Evolutionary conservation across 306 rosid genomes (phyloP).

Genomic region (Phaseolus lunatus): DNA sequence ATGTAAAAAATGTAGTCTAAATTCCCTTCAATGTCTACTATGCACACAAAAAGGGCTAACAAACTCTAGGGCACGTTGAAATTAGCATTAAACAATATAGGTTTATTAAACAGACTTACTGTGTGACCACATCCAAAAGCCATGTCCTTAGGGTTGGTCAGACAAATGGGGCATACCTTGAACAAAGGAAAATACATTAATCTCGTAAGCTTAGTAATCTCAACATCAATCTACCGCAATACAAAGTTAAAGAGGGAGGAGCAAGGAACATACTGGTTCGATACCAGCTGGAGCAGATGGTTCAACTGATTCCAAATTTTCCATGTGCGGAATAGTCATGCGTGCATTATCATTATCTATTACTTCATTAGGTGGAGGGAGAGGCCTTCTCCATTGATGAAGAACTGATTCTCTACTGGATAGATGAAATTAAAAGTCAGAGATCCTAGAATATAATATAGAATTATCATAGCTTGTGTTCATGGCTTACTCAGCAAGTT

Average conservation of each 20-base stretch:
- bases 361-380: conserved; percentile 84
- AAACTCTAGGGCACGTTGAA: conserved; percentile 9
- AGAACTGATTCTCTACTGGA: conserved; percentile 58
- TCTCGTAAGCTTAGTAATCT: conserved; percentile 36
- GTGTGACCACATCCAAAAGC: conserved; percentile 98
- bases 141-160: conserved; percentile 91
- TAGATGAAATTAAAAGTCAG: conserved; percentile 32
- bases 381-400: conserved; percentile 60
- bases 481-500: conserved; percentile 56
- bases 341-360: conserved; percentile 69
- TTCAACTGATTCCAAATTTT: conserved; percentile 49
- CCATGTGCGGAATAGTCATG: conserved; percentile 44
- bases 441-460: conserved; percentile 24
- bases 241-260: conserved; percentile 9
- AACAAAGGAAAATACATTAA: conserved; percentile 36
- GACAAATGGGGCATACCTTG: conserved; percentile 91
- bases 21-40: too few species aligned
- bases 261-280: conserved; percentile 63
- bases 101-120: conserved; percentile 57
- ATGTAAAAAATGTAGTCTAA: background rate
- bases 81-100: conserved; percentile 8
- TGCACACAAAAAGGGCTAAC: background rate
- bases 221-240: conserved; percentile 34
- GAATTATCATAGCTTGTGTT: conserved; percentile 16
- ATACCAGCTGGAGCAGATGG: conserved; percentile 56